These are phyloP conservation scores for Saccharomycopsis fermentans DNA, from an alignment of 805 yeast species.

Conservation along the genomic window DNA sequence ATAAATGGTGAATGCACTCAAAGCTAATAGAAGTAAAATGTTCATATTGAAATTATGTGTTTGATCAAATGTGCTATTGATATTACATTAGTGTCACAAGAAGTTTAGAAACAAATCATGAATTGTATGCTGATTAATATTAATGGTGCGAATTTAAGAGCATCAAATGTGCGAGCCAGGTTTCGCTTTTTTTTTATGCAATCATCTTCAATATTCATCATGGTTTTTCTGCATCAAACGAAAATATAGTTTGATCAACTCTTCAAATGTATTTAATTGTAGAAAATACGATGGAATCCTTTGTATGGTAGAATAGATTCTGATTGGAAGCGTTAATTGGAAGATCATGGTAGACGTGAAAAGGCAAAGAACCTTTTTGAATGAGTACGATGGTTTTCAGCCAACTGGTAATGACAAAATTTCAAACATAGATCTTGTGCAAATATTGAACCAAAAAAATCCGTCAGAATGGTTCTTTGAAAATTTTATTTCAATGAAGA, in stretches of 20 bases:
- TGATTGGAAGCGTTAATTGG: no score
- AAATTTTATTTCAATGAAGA: constrained; percentile 32
- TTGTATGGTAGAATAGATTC: no score
- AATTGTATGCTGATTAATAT: background rate
- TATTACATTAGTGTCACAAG: background rate
- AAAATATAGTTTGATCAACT: no score
- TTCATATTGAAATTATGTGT: background rate
- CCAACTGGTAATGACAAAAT: background rate
- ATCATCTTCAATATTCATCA: background rate
- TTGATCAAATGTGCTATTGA: background rate
- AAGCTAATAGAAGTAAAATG: background rate
- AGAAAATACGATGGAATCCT: no score
- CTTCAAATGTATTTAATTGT: no score
- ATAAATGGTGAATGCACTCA: background rate
- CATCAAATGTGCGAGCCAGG: background rate
- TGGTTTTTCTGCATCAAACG: no score
- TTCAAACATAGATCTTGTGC: constrained; percentile 14
- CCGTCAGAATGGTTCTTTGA: constrained; percentile 27
- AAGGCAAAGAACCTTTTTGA: background rate
- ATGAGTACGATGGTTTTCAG: constrained; percentile 4
- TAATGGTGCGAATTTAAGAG: background rate
- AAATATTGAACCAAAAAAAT: constrained; percentile 20
- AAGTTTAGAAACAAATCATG: background rate
- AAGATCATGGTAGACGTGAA: background rate
- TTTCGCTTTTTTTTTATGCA: background rate